A percentile compares a stretch with the other conserved stretches of the same genome.
Evolutionary conservation across 2,329 filamentous ascomycete species (phyloP).

Genomic region (Cucurbitaria berberidis): DNA sequence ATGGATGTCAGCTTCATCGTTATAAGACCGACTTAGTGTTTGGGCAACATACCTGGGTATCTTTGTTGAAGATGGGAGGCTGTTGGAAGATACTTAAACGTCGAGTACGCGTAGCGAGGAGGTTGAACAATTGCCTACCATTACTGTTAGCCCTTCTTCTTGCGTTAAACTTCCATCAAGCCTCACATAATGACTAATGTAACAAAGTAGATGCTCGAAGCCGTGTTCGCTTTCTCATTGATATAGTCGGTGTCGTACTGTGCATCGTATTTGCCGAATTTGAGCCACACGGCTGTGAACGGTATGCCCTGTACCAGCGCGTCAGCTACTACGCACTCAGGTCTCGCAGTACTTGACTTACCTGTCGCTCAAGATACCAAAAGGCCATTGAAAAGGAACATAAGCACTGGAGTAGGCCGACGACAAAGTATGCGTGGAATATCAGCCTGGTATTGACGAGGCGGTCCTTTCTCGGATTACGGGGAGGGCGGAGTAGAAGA

Average conservation of each 20-base stretch:
- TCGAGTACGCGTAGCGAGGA: constrained; percentile 70
- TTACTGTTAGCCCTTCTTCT: constrained; percentile 9
- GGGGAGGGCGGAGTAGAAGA: constrained; percentile 71
- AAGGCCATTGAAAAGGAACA: constrained; percentile 54
- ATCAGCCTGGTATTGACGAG: constrained; percentile 77
- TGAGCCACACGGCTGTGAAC: constrained; percentile 72
- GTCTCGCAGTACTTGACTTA: not conserved
- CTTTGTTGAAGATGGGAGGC: constrained; percentile 67
- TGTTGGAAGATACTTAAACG: constrained; percentile 72
- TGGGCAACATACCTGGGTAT: constrained; percentile 52
- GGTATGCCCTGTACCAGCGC: constrained; percentile 60
- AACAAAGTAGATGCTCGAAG: constrained; percentile 78
- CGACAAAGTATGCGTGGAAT: constrained; percentile 73
- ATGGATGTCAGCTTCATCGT: not conserved
- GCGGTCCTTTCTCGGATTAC: constrained; percentile 71
- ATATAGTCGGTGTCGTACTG: constrained; percentile 35
- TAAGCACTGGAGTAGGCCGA: constrained; percentile 62
- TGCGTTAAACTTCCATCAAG: not conserved
- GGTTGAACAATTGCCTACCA: constrained; percentile 73
- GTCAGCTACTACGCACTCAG: not conserved
- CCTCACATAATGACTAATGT: constrained; percentile 77
- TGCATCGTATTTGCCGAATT: constrained; percentile 35
- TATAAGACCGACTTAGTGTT: not conserved
- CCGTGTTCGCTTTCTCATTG: constrained; percentile 63
- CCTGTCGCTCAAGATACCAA: constrained; percentile 49